Conservation (phyloP, 1,284 basidiomycete genomes). For the Coniferiporia weirii region DNA sequence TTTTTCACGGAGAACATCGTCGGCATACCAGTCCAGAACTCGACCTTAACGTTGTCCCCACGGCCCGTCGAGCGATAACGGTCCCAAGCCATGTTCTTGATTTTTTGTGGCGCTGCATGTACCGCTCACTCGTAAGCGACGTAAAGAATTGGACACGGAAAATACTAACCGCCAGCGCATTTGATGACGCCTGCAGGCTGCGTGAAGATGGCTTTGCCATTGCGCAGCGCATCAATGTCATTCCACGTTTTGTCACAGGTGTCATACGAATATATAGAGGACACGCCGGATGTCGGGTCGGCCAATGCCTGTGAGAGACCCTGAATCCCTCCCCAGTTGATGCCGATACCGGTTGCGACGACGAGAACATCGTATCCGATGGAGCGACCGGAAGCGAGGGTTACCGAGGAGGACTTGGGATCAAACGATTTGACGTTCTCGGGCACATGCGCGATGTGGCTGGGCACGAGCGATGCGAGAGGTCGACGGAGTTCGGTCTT, state of each 20-base stretch:
- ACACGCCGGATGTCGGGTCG: constrained; percentile 77
- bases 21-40: constrained; percentile 91
- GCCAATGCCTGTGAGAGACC: constrained; percentile 77
- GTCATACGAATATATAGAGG: constrained; percentile 89
- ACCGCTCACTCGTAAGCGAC: background rate
- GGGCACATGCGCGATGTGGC: constrained; percentile 68
- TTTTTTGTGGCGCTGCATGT: constrained; percentile 77
- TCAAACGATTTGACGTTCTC: constrained; percentile 75
- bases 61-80: constrained; percentile 57
- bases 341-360: constrained; percentile 85
- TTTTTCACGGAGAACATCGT: constrained; percentile 92
- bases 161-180: constrained; percentile 78
- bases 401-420: constrained; percentile 72
- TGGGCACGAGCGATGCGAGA: constrained; percentile 66
- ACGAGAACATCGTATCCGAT: constrained; percentile 86
- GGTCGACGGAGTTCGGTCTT: constrained; percentile 65
- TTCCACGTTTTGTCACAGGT: constrained; percentile 86
- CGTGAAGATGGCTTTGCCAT: constrained; percentile 89
- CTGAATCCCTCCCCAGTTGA: constrained; percentile 75
- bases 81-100: constrained; percentile 95
- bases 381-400: constrained; percentile 62
- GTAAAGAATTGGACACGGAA: background rate
- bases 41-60: constrained; percentile 57
- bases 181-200: constrained; percentile 95
- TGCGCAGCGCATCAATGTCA: constrained; percentile 70